These are phyloP conservation scores for Aspergillus fructus DNA, from an alignment of 2,329 filamentous ascomycete genomes.

Conservation along the genomic window DNA sequence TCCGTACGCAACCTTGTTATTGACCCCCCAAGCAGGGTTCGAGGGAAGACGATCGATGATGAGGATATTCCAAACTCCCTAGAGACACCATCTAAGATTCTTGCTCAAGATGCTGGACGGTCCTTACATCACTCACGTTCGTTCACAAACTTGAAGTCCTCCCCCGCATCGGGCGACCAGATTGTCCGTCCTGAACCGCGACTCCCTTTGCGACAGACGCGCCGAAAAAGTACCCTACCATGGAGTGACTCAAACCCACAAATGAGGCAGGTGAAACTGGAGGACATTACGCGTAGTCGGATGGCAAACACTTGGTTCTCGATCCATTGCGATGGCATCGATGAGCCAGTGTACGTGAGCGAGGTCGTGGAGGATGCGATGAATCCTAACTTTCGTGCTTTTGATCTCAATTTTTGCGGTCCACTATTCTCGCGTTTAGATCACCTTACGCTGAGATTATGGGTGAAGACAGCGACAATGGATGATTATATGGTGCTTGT, in stretches of 20 bases:
- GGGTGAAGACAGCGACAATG: slow-evolving; percentile 62
- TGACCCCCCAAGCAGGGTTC: slow-evolving; percentile 50
- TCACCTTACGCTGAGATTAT: slow-evolving; percentile 68
- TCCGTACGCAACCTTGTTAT: slow-evolving; percentile 84
- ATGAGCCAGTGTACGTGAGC: slow-evolving; percentile 84
- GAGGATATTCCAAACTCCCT: slow-evolving; percentile 67
- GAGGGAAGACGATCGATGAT: slow-evolving; percentile 69
- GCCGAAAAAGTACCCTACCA: slow-evolving; percentile 61
- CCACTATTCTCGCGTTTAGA: slow-evolving; percentile 66
- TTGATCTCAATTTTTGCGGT: slow-evolving; percentile 68
- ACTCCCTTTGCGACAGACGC: slow-evolving; percentile 25
- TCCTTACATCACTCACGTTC: slow-evolving; percentile 59
- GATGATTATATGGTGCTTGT: slow-evolving; percentile 64
- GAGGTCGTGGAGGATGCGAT: slow-evolving; percentile 77
- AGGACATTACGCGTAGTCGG: slow-evolving; percentile 67
- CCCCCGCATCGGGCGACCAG: slow-evolving; percentile 1
- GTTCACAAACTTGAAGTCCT: slow-evolving; percentile 52
- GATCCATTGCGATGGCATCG: slow-evolving; percentile 65
- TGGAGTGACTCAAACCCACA: slow-evolving; percentile 62
- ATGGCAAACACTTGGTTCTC: slow-evolving; percentile 91
- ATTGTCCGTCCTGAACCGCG: slow-evolving; percentile 17
- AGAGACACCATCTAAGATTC: slow-evolving; percentile 66
- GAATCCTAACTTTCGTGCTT: slow-evolving; percentile 86
- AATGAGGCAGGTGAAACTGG: slow-evolving; percentile 70
- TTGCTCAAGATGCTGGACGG: slow-evolving; percentile 51